phyloP scores from a whole-genome alignment of 306 rosid species.

The Corylus americana region DNA sequence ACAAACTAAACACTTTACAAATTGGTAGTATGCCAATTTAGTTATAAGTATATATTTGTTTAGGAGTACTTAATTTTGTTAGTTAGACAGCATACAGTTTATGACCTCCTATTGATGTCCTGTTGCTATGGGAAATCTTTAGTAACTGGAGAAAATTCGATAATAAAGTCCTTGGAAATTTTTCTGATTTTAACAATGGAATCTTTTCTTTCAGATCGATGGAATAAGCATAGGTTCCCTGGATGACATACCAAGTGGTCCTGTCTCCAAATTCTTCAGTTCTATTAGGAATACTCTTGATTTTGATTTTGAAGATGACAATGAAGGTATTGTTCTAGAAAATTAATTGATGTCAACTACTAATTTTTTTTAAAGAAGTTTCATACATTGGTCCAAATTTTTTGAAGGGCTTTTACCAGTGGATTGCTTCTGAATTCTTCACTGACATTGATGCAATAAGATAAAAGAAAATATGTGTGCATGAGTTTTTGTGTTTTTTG shows the following conservation, averaged over 20 bases:
- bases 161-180: slow-evolving; percentile 11
- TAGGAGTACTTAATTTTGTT: neutral
- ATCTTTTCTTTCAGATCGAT: slow-evolving; percentile 59
- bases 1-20: too few relatives aligned
- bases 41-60: neutral
- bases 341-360: slow-evolving; percentile 1
- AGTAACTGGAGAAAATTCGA: neutral
- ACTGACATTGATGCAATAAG: neutral
- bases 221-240: slow-evolving; percentile 78
- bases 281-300: slow-evolving; percentile 92
- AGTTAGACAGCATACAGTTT: neutral
- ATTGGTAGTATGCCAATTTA: neutral
- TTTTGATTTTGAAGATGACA: slow-evolving; percentile 94
- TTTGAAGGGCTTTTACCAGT: neutral
- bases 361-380: neutral
- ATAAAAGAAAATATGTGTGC: neutral
- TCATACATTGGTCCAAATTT: neutral
- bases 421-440: neutral
- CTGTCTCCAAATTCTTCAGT: slow-evolving; percentile 77
- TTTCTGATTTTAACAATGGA: slow-evolving; percentile 10
- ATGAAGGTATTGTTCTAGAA: slow-evolving; percentile 64
- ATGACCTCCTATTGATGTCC: neutral
- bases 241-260: slow-evolving; percentile 86
- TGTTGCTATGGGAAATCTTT: slow-evolving; percentile 6
- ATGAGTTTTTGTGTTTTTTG: neutral